Conservation (phyloP, 2,329 filamentous ascomycete species). For the Colletotrichum filicis region DNA sequence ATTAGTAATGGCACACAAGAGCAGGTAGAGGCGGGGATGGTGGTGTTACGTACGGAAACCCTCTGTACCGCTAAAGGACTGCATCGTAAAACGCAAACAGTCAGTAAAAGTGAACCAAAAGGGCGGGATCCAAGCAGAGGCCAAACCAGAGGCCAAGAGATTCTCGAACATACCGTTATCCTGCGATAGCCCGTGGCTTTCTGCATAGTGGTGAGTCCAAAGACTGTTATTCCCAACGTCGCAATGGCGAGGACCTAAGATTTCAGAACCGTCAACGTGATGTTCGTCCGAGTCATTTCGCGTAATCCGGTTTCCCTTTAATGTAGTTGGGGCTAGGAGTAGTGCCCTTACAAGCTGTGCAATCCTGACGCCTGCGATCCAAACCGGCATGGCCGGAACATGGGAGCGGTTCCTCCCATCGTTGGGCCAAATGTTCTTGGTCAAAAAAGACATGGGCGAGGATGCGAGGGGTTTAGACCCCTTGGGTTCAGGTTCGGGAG, state of each 20-base stretch:
- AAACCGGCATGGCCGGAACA: slow-evolving; percentile 36
- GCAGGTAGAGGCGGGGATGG: background rate
- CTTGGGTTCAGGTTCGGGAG: slow-evolving; percentile 19
- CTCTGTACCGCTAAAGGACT: slow-evolving; percentile 36
- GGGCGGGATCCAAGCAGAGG: background rate
- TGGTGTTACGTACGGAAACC: slow-evolving; percentile 36
- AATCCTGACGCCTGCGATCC: slow-evolving; percentile 34
- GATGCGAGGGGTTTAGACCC: slow-evolving; percentile 19
- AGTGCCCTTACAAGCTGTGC: slow-evolving; percentile 32
- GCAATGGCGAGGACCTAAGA: slow-evolving; percentile 31
- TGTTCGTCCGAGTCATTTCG: background rate
- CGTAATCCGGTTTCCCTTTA: background rate
- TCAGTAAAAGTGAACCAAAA: slow-evolving; percentile 1
- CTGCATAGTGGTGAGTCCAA: slow-evolving; percentile 34
- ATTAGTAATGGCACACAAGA: slow-evolving; percentile 7
- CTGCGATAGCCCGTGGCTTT: slow-evolving; percentile 35
- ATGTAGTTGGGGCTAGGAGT: background rate
- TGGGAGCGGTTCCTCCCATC: slow-evolving; percentile 36
- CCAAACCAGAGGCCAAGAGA: background rate
- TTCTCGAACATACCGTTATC: slow-evolving; percentile 34
- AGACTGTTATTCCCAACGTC: slow-evolving; percentile 34
- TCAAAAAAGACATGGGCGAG: slow-evolving; percentile 33
- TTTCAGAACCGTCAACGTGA: slow-evolving; percentile 7
- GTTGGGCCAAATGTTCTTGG: slow-evolving; percentile 35
- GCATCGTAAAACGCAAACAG: background rate